Base-by-base conservation (phyloP, 441 rosid species). In the Croton laevigatus region DNA sequence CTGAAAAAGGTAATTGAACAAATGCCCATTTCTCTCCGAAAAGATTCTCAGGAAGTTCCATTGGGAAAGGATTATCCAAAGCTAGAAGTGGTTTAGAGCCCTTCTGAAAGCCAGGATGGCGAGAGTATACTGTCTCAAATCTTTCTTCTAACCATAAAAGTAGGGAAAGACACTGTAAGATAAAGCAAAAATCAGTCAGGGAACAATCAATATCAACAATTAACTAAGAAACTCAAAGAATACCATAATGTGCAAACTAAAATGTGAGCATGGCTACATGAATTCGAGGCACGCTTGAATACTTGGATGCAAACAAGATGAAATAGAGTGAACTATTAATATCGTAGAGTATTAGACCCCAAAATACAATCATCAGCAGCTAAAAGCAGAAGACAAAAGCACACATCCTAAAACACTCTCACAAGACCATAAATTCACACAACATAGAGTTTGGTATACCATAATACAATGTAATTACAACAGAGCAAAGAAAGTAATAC, bases 21-120 rank as follows among this genome's bases (percentile, higher is more conserved):
- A 94, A 94, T 20, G 97, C 97, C 97, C 99, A 94, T 82, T 76
- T 92, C 72, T 94, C 99, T 66, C 99, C 98, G 46, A 82, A 79
- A 57, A 94, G 81, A 42, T 94, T 89, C 72, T 92, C 96, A 0
- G 99, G 99, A 76, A 92, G 96, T 73, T 89, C 89, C 96, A 90
- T 87, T 3, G 99, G 94, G 78, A 90, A 94, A 17, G 99, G 97
- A 63, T 91, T 91, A 83, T 94, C 99, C 52, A 90, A 71, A 53
- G 91, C 86, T 67, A 92, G 76, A 62, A 94, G 93, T 49, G 93
- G 96, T 82, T 89, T 80, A 59, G 97, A 83, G 66, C 92, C 96
- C 72, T 94, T 94, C 67, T 92, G 97, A 76, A 94, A 94, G 68
- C 99, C 98, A 17, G 94, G 98, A 76, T 94, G 99, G 7, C 88